Conservation (phyloP, 164 flowering plant species). For the Umbellularia californica region DNA sequence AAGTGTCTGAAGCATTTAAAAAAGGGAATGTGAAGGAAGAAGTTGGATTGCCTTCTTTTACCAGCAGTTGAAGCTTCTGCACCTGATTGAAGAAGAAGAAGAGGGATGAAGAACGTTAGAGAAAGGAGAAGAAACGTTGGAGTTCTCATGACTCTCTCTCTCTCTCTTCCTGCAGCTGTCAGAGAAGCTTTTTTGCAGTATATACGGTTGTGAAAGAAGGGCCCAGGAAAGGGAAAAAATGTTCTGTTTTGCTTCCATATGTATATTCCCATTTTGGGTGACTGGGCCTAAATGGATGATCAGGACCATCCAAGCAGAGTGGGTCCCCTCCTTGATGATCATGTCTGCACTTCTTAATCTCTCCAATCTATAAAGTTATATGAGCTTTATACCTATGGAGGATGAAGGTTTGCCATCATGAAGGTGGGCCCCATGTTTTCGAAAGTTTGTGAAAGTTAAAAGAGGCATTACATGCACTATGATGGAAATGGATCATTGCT, state of each 20-base stretch:
- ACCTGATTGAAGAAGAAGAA: constrained; percentile 29
- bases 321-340: too few species aligned
- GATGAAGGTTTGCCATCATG: too few species aligned
- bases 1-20: not conserved
- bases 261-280: not conserved
- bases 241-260: not conserved
- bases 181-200: not conserved
- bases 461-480: too few species aligned
- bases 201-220: not conserved
- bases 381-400: too few species aligned
- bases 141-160: constrained; percentile 41
- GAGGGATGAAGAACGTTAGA: constrained; percentile 21
- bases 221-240: not conserved
- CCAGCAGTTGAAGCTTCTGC: constrained; percentile 79
- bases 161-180: not conserved
- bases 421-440: too few species aligned
- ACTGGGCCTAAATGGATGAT: not conserved
- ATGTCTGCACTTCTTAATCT: too few species aligned
- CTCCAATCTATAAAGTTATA: too few species aligned
- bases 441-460: too few species aligned
- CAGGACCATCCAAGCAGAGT: not conserved
- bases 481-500: too few species aligned
- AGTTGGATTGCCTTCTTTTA: constrained; percentile 10
- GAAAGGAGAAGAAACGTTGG: constrained; percentile 29
- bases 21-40: constrained; percentile 6